Evolutionary conservation across 495 filamentous ascomycete genomes (phyloP).

Genomic region (Sordaria brevicollis): DNA sequence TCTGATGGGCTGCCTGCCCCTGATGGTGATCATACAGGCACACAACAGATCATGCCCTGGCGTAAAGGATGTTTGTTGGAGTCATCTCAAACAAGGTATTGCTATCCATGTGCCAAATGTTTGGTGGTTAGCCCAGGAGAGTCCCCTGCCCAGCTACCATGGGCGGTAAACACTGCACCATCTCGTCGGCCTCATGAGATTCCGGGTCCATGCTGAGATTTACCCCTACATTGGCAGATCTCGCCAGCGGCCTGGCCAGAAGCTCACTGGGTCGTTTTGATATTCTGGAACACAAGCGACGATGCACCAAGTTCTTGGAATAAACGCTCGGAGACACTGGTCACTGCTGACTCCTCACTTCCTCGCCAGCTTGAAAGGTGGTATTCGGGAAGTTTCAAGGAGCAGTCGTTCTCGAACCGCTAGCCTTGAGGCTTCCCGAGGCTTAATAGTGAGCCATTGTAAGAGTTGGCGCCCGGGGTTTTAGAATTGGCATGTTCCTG

Average conservation of each 20-base stretch:
- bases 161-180: neutral
- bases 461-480: neutral
- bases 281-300: neutral
- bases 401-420: neutral
- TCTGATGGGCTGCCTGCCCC: slow-evolving; percentile 3
- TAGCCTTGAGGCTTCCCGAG: neutral
- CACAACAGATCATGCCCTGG: slow-evolving; percentile 6
- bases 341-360: neutral
- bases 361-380: neutral
- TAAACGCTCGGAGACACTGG: neutral
- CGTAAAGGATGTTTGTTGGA: neutral
- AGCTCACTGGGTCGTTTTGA: neutral
- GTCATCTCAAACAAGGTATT: slow-evolving; percentile 3
- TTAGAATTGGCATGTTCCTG: neutral
- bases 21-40: slow-evolving; percentile 25
- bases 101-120: slow-evolving; percentile 15
- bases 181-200: neutral
- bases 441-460: neutral
- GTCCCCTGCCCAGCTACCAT: slow-evolving; percentile 3
- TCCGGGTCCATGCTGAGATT: neutral
- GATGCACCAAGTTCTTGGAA: neutral
- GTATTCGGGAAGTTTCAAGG: neutral
- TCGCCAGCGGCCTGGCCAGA: neutral
- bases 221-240: slow-evolving; percentile 1
- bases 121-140: slow-evolving; percentile 4